Percentiles rank a stretch among this genome's conserved stretches.
These are phyloP conservation scores for Heritiera fomes DNA, from an alignment of 345 rosid species.

Conservation along the genomic window DNA sequence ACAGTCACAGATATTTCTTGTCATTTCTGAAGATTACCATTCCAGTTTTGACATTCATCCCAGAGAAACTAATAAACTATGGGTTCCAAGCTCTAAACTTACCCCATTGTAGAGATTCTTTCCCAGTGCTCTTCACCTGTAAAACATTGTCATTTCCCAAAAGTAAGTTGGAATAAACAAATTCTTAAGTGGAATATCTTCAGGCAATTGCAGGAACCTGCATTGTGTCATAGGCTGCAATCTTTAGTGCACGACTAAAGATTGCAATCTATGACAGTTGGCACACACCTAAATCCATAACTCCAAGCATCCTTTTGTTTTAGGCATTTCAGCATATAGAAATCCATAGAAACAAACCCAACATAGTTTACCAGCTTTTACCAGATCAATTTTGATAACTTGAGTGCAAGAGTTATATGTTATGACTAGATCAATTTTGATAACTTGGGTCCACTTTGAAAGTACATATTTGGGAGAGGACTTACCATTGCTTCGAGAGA, in stretches of 20 bases:
- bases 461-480: neutral
- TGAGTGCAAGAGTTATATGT: too few relatives aligned
- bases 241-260: too few relatives aligned
- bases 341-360: neutral
- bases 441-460: neutral
- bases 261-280: too few relatives aligned
- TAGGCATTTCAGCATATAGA: neutral
- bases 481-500: slow-evolving; percentile 89
- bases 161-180: neutral
- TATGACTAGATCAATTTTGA: too few relatives aligned
- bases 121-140: slow-evolving; percentile 87
- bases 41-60: neutral
- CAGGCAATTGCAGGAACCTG: neutral
- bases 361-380: neutral
- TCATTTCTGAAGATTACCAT: neutral
- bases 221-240: too few relatives aligned
- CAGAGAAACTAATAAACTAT: neutral
- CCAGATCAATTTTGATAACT: neutral
- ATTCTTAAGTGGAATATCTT: neutral
- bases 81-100: slow-evolving; percentile 21
- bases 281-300: neutral
- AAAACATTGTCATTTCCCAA: slow-evolving; percentile 7
- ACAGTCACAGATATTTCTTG: neutral
- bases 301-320: neutral
- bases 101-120: slow-evolving; percentile 96